Percentiles rank a stretch among this genome's conserved stretches.
phyloP scores from a whole-genome alignment of 139 green algal species.

The Zygnema cylindricum region DNA sequence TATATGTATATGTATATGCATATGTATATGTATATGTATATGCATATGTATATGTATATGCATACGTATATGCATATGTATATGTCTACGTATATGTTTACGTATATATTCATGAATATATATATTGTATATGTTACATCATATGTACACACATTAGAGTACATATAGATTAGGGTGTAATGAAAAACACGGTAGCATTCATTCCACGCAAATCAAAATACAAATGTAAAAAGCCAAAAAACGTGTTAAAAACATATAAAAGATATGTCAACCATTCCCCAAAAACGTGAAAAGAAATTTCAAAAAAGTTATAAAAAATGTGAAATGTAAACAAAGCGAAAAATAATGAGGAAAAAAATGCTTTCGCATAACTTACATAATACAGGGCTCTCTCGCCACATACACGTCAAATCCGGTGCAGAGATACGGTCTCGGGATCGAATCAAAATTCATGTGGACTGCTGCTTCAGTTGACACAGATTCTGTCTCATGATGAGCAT shows the following conservation, averaged over 20 bases:
- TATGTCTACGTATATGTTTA: neutral
- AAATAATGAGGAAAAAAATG: too few species aligned
- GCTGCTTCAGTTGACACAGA: too few species aligned
- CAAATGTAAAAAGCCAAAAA: too few species aligned
- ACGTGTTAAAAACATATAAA: too few species aligned
- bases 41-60: conserved; percentile 17
- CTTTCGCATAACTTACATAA: conserved; percentile 90
- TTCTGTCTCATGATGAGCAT: too few species aligned
- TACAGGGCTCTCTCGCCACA: conserved; percentile 85
- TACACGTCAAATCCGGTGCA: conserved; percentile 92
- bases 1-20: conserved; percentile 20
- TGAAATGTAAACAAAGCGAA: too few species aligned
- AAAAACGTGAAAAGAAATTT: too few species aligned
- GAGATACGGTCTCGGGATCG: conserved; percentile 75
- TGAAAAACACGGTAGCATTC: too few species aligned
- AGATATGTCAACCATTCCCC: too few species aligned
- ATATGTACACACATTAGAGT: neutral
- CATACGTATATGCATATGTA: neutral
- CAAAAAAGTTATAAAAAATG: too few species aligned
- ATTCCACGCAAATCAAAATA: neutral
- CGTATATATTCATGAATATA: neutral
- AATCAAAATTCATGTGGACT: too few species aligned
- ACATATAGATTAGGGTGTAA: too few species aligned
- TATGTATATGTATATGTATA: conserved; percentile 54
- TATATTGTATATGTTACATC: neutral